A percentile compares a stretch with the other conserved stretches of the same genome.
phyloP scores from a whole-genome alignment of 257 asterid genomes.

The Primulina tabacum region DNA sequence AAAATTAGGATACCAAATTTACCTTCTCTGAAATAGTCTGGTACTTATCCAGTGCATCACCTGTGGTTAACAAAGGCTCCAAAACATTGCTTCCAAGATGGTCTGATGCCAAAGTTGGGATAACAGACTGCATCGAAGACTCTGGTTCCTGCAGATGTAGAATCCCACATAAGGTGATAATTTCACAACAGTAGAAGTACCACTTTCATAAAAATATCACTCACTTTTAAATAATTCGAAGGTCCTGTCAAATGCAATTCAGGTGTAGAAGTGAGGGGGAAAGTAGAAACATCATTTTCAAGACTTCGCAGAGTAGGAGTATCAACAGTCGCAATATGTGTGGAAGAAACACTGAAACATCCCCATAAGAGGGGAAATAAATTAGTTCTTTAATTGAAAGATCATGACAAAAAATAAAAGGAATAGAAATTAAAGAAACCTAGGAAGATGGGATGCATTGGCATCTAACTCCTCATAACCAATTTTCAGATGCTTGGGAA shows the following conservation, averaged over 20 bases:
- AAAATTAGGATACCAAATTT: constrained; percentile 4
- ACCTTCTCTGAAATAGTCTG: constrained; percentile 92
- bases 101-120: constrained; percentile 56
- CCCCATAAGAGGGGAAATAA: constrained; percentile 11
- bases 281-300: constrained; percentile 53
- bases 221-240: constrained; percentile 56
- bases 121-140: constrained; percentile 46
- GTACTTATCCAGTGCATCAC: constrained; percentile 89
- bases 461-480: constrained; percentile 57
- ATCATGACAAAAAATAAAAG: not conserved
- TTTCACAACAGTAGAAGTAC: constrained; percentile 3
- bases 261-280: constrained; percentile 47
- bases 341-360: constrained; percentile 54
- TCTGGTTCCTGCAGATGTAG: constrained; percentile 56
- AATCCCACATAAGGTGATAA: constrained; percentile 8
- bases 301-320: constrained; percentile 41
- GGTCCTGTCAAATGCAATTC: constrained; percentile 58
- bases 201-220: constrained; percentile 24
- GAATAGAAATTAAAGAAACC: constrained; percentile 37
- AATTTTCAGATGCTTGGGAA: constrained; percentile 57
- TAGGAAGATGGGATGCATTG: constrained; percentile 50
- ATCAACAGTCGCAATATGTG: constrained; percentile 54
- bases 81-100: constrained; percentile 49
- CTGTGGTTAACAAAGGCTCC: constrained; percentile 71
- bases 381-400: constrained; percentile 3